Percentiles rank a stretch among this genome's conserved stretches.
phyloP scores from a whole-genome alignment of 2,329 filamentous ascomycete genomes.

The Sclerotinia minor region DNA sequence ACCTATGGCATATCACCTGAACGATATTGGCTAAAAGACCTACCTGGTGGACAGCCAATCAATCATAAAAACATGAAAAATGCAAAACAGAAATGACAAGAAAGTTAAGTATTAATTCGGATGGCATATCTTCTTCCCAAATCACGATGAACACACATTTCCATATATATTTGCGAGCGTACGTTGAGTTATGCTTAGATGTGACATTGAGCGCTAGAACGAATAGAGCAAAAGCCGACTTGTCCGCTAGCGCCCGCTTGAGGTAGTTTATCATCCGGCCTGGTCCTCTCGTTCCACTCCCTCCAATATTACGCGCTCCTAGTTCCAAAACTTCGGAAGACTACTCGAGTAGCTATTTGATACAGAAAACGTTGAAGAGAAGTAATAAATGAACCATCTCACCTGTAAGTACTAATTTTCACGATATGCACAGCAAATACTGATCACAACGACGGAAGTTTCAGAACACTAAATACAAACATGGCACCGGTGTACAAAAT shows the following conservation, averaged over 20 bases:
- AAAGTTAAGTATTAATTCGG: neutral
- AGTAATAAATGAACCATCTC: neutral
- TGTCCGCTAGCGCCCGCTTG: slow-evolving; percentile 7
- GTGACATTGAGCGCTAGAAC: neutral
- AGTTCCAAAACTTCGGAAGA: neutral
- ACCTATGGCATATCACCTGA: neutral
- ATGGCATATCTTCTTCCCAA: too few relatives aligned
- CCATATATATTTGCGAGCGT: too few relatives aligned
- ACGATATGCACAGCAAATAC: neutral
- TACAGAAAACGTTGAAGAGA: too few relatives aligned
- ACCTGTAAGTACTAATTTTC: neutral
- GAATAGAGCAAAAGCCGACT: rapidly evolving
- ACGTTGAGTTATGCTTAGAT: neutral
- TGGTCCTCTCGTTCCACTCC: neutral
- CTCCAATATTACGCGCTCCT: neutral
- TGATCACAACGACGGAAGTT: neutral
- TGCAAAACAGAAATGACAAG: neutral
- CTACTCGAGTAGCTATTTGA: neutral
- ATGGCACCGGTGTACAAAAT: slow-evolving; percentile 23
- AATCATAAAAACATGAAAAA: neutral
- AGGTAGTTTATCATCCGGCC: too few relatives aligned
- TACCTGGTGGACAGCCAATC: too few relatives aligned
- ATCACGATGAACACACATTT: too few relatives aligned
- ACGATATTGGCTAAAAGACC: neutral
- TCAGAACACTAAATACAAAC: neutral